phyloP scores from a whole-genome alignment of 305 asterid genomes.

The Nicotiana rustica region DNA sequence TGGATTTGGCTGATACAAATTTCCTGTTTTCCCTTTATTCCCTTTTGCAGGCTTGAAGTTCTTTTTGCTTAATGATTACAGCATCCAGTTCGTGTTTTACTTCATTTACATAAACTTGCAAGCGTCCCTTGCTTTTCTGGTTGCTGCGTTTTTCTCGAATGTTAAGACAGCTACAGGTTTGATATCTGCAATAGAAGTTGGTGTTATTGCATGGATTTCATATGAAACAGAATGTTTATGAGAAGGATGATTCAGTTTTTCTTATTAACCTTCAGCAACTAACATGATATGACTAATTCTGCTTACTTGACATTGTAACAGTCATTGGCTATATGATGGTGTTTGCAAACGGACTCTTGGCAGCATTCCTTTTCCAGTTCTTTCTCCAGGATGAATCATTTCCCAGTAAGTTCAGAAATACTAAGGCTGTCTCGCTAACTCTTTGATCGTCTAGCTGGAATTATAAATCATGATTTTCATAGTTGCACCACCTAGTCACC shows the following conservation, averaged over 20 bases:
- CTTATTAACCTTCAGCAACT: neutral
- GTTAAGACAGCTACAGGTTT: slow-evolving; percentile 88
- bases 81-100: slow-evolving; percentile 87
- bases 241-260: slow-evolving; percentile 21
- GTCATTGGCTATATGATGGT: slow-evolving; percentile 88
- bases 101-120: slow-evolving; percentile 95
- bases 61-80: slow-evolving; percentile 81
- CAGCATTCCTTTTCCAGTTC: slow-evolving; percentile 88
- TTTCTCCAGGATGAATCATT: slow-evolving; percentile 85
- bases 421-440: slow-evolving; percentile 1
- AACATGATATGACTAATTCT: slow-evolving; percentile 3
- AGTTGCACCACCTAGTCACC: slow-evolving; percentile 14
- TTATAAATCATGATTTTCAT: slow-evolving; percentile 28
- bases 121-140: slow-evolving; percentile 82
- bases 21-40: slow-evolving; percentile 43
- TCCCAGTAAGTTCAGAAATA: slow-evolving; percentile 69
- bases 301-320: slow-evolving; percentile 46
- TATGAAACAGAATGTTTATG: slow-evolving; percentile 32
- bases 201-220: neutral
- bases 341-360: slow-evolving; percentile 89
- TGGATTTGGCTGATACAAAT: slow-evolving; percentile 55
- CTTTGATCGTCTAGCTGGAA: neutral
- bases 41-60: slow-evolving; percentile 77
- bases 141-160: slow-evolving; percentile 77
- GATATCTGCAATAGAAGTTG: slow-evolving; percentile 28